A percentile compares a stretch with the other conserved stretches of the same genome.
phyloP scores from a whole-genome alignment of 768 basidiomycete genomes.

The Suillus occidentalis region DNA sequence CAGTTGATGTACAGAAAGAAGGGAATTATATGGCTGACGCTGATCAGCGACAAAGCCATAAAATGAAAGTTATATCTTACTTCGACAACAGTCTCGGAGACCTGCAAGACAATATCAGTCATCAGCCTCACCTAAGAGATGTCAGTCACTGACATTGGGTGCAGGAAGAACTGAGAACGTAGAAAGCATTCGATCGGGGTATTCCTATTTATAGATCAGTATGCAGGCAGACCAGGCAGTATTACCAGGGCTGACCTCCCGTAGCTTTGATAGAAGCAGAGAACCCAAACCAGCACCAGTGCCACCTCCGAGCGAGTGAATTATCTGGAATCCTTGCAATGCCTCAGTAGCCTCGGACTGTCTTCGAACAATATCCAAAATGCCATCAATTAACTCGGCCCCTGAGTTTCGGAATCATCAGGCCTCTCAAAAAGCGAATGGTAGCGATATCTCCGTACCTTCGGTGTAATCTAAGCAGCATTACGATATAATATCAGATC shows the following conservation, averaged over 20 bases:
- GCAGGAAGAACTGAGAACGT: constrained; percentile 57
- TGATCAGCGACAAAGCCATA: constrained; percentile 10
- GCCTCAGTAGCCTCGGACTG: constrained; percentile 83
- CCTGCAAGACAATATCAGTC: constrained; percentile 23
- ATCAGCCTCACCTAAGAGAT: background rate
- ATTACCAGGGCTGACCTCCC: constrained; percentile 53
- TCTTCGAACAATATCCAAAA: constrained; percentile 76
- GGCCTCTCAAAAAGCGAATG: background rate
- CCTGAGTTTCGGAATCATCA: constrained; percentile 42
- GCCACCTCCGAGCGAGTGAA: constrained; percentile 91
- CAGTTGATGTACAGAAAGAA: constrained; percentile 86
- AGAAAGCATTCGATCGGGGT: constrained; percentile 46
- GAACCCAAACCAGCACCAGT: constrained; percentile 87
- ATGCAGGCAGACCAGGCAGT: background rate
- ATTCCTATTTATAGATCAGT: constrained; percentile 51
- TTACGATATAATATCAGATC: constrained; percentile 17
- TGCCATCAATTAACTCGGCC: constrained; percentile 87
- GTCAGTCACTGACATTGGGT: constrained; percentile 44
- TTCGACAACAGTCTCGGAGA: constrained; percentile 57
- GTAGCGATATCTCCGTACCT: constrained; percentile 42
- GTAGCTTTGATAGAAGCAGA: constrained; percentile 75
- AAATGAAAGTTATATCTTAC: constrained; percentile 24
- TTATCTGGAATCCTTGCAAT: constrained; percentile 87
- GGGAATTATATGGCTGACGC: constrained; percentile 73
- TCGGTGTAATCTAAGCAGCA: constrained; percentile 75